Base-by-base conservation (phyloP, 148 eudicot genomes). In the Nepenthes mirabilis region DNA sequence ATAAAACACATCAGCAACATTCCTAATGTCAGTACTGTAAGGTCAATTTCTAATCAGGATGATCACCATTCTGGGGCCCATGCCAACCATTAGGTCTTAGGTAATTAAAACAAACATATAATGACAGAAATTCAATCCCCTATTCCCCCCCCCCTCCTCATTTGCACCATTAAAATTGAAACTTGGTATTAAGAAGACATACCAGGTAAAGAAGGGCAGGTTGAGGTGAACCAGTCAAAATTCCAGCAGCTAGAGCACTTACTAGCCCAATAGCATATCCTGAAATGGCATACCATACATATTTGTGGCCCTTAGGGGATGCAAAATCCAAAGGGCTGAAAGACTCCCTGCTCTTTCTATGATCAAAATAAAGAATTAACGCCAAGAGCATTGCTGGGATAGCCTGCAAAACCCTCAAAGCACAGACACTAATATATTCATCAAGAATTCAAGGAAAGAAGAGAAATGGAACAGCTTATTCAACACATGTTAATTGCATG, bases 171-270 rank as follows among this genome's bases (percentile, higher is more conserved):
- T 40, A 40, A 40, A 40, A 8, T 40, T 40, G 45, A 40, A 40
- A 40, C 8, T 3, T 40, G 58, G 5, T 34, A 13, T 55, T 55
- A 8, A 49, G 34, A 64, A 1, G 34, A 54, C 72, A 56, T 75
- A 93, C 99, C 96, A 93, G 77, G 73, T 93, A 93, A n/a, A 93
- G 75, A 72, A 93, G 95, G 12, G 99, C 99, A 36, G 99, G 99
- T 64, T 93, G 99, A n/a, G 99, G 89, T 37, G 99, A 86, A 58
- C 71, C 94, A 59, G 96, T 82, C 78, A 93, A 74, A 58, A 88
- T 73, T 58, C 96, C 99, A 70, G 99, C 99, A 65, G 96, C 67
- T 72, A 93, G 78, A 58, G 99, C 99, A 47, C 79, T 64, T 51
- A 93, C 72, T 64, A 93, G 82, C 52, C 98, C 99, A 36, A 88